Evolutionary conservation across 768 basidiomycete species (phyloP).

Genomic region (Cystobasidium tubakii): DNA sequence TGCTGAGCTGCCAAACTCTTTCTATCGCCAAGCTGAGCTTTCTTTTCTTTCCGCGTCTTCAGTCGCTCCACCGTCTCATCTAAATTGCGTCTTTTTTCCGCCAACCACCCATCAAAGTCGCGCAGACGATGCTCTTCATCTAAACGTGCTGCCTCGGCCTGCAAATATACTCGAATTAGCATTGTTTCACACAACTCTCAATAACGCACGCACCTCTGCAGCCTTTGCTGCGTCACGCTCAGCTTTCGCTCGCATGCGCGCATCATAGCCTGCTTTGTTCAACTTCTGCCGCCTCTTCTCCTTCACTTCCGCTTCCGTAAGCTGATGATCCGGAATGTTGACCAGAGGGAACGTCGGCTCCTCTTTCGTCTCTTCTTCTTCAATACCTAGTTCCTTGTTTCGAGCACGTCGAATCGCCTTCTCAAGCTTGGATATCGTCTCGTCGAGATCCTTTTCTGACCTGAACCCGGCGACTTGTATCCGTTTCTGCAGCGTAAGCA

Average conservation of each 20-base stretch:
- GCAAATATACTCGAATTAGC: background rate
- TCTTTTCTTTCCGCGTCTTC: slow-evolving; percentile 63
- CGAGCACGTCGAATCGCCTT: slow-evolving; percentile 65
- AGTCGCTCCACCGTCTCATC: slow-evolving; percentile 75
- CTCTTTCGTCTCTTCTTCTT: slow-evolving; percentile 62
- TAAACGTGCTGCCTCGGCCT: slow-evolving; percentile 55
- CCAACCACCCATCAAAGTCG: slow-evolving; percentile 69
- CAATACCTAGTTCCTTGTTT: slow-evolving; percentile 71
- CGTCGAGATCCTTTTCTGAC: slow-evolving; percentile 58
- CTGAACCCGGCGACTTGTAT: slow-evolving; percentile 62
- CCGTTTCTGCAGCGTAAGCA: slow-evolving; percentile 43
- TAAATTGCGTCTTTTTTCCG: slow-evolving; percentile 68
- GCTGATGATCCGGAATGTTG: slow-evolving; percentile 84
- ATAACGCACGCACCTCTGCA: slow-evolving; percentile 42
- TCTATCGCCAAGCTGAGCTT: slow-evolving; percentile 68
- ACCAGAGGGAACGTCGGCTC: slow-evolving; percentile 76
- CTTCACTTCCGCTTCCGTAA: slow-evolving; percentile 79
- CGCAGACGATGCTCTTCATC: slow-evolving; percentile 71
- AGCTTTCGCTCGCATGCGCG: slow-evolving; percentile 69
- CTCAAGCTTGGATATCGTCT: slow-evolving; percentile 80
- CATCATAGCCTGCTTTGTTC: slow-evolving; percentile 87
- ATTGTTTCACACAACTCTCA: background rate
- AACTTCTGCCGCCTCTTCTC: slow-evolving; percentile 92
- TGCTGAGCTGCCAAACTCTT: slow-evolving; percentile 93
- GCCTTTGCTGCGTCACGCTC: slow-evolving; percentile 83